Conservation (phyloP, 2,329 filamentous ascomycete species). For the Chaetomium strumarium region DNA sequence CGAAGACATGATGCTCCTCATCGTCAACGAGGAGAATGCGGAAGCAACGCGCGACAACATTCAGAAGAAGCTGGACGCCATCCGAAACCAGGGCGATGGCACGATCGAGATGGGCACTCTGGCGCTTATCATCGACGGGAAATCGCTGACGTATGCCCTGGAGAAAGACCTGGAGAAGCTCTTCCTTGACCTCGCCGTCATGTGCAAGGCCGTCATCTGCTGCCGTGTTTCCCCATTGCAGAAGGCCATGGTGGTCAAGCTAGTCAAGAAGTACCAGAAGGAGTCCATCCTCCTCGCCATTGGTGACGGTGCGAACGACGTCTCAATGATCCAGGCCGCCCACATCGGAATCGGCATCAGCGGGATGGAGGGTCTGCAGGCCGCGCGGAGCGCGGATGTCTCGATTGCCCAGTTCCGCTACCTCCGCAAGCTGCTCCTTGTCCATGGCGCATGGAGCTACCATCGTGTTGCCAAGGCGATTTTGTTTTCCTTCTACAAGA, state of each 20-base stretch:
- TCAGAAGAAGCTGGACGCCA: constrained; percentile 87
- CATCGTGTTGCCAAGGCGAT: constrained; percentile 96
- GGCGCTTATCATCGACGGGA: constrained; percentile 91
- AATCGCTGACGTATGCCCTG: constrained; percentile 86
- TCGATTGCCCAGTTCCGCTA: constrained; percentile 94
- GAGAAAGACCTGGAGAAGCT: constrained; percentile 91
- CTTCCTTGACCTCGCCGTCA: constrained; percentile 86
- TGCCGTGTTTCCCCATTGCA: constrained; percentile 94
- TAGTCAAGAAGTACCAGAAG: constrained; percentile 87
- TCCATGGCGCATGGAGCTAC: constrained; percentile 97
- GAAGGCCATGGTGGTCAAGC: constrained; percentile 94
- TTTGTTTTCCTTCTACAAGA: constrained; percentile 98
- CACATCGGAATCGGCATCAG: constrained; percentile 98
- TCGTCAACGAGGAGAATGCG: constrained; percentile 85
- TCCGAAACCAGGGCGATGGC: constrained; percentile 72
- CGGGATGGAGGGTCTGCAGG: constrained; percentile 93
- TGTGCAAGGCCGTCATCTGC: constrained; percentile 99
- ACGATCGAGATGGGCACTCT: constrained; percentile 78
- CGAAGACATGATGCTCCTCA: constrained; percentile 96
- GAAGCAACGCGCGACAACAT: constrained; percentile 79
- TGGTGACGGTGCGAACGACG: constrained; percentile 95
- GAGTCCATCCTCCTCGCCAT: constrained; percentile 91
- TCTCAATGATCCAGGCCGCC: constrained; percentile 99
- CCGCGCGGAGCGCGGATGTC: constrained; percentile 90
- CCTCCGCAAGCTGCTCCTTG: constrained; percentile 85